Evolutionary conservation across 257 asterid species (phyloP), one percentile per base, ranked within the genome.

Genomic region (Gentiana macrophylla): DNA sequence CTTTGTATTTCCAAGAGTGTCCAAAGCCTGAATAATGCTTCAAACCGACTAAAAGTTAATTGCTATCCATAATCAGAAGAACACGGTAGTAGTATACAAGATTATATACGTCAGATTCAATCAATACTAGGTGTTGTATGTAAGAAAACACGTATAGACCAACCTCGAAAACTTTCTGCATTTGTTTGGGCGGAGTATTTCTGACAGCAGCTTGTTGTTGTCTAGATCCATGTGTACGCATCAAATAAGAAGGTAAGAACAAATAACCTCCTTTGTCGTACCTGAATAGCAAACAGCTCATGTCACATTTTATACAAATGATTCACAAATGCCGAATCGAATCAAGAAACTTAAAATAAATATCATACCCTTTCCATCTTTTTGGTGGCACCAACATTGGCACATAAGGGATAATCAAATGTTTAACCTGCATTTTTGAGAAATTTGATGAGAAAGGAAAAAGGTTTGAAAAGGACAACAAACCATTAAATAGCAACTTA

Each of bases 381-480:
- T 70, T 86, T 12, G 98, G 98, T 60, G 98, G 96, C 70, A 91
- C 94, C 82, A 91, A 74, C 98, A 91, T 91, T 8, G 98, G 98
- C 62, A 91, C 86, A 56, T 91, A 86, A 48, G 96, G 96, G 71
- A 91, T 81, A 54, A 78, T 68, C 83, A 77, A 79, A 64, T 86
- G 94, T 68, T 62, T 82, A 67, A 79, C 86, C 98, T 91, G 95
- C 80, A 76, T 38, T 7, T 13, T 59, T 50, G 24, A 60, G 57
- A 4, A 50, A 32, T 33, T 50, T 49, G 32, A 50, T 41, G 51
- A 50, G 50, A 57, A 2, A 50, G 9, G 11, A 50, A 35, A 35
- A 54, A 8, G 51, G 36, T 10, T 37, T 5, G 46, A 4, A 41
- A 41, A 41, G 46, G 9, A 41, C 24, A 24, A 24, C 24, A 41